phyloP scores from a whole-genome alignment of 768 basidiomycete species.

The Trichaptum fuscoviolaceum region DNA sequence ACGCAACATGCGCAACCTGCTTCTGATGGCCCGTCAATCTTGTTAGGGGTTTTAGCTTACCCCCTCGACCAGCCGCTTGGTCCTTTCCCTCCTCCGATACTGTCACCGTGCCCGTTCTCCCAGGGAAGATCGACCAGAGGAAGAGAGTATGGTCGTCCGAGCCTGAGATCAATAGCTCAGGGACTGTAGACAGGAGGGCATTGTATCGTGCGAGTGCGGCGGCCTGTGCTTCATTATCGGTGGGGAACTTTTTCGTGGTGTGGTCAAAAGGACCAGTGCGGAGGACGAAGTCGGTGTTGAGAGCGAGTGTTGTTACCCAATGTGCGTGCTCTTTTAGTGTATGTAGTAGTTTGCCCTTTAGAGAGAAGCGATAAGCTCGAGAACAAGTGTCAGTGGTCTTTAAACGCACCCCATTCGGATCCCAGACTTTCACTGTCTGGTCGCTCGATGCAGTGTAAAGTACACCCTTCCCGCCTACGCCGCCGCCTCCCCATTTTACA shows the following conservation, averaged over 20 bases:
- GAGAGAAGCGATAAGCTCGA: conserved; percentile 2
- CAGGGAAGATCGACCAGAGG: conserved; percentile 84
- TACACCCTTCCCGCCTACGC: conserved; percentile 55
- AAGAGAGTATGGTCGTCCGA: conserved; percentile 98
- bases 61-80: conserved; percentile 29
- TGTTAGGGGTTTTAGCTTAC: conserved; percentile 63
- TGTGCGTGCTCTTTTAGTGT: conserved; percentile 94
- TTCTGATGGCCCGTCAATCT: conserved; percentile 93
- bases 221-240: conserved; percentile 79
- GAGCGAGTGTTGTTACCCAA: conserved; percentile 95
- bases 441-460: conserved; percentile 96
- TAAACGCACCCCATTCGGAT: conserved; percentile 59
- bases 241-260: conserved; percentile 67
- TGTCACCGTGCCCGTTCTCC: conserved; percentile 26
- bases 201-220: conserved; percentile 78
- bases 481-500: conserved; percentile 93
- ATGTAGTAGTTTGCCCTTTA: conserved; percentile 78
- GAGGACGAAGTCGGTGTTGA: conserved; percentile 93
- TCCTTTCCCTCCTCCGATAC: conserved; percentile 36
- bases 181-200: conserved; percentile 49
- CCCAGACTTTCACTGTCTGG: conserved; percentile 92
- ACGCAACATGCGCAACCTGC: conserved; percentile 89
- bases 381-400: conserved; percentile 2
- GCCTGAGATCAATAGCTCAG: conserved; percentile 89
- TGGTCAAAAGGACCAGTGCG: conserved; percentile 96